These are phyloP conservation scores for Infundibulicybe gibba DNA, from an alignment of 768 basidiomycete genomes.

Conservation along the genomic window DNA sequence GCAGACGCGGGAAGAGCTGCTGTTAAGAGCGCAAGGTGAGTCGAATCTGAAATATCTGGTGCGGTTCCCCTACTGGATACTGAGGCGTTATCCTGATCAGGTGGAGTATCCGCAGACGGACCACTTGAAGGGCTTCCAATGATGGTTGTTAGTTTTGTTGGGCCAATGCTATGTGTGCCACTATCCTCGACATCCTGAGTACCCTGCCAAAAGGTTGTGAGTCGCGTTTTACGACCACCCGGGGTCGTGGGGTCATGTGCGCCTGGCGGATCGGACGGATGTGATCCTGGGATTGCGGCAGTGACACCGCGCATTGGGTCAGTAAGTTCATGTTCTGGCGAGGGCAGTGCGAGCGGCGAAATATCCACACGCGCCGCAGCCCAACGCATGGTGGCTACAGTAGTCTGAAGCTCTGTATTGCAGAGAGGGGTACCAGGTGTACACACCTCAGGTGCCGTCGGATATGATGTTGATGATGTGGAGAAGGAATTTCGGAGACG, in stretches of 20 bases:
- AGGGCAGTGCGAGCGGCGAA: conserved; percentile 83
- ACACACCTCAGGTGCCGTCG: conserved; percentile 12
- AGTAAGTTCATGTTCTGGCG: conserved; percentile 86
- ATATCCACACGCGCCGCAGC: conserved; percentile 83
- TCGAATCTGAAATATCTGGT: background rate
- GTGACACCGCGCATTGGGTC: conserved; percentile 84
- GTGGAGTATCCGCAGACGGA: background rate
- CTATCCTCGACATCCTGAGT: conserved; percentile 60
- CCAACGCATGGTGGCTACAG: conserved; percentile 81
- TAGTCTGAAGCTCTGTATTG: conserved; percentile 54
- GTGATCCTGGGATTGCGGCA: conserved; percentile 61
- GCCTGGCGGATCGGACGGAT: conserved; percentile 26
- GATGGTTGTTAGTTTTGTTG: conserved; percentile 12
- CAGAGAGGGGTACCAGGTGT: conserved; percentile 16
- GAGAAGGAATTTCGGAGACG: conserved; percentile 31
- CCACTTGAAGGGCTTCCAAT: conserved; percentile 16
- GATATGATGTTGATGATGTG: conserved; percentile 9
- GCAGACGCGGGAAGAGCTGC: conserved; percentile 10
- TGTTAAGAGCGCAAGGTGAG: background rate
- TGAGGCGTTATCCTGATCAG: background rate
- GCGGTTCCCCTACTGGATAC: background rate
- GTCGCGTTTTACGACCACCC: conserved; percentile 50
- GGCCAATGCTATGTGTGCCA: conserved; percentile 9
- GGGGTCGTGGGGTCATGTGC: conserved; percentile 34
- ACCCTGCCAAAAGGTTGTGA: conserved; percentile 76